Percentiles rank a stretch among this genome's conserved stretches.
These are phyloP conservation scores for Ceratobasidium sp. DNA, from an alignment of 1,284 basidiomycete species.

Conservation along the genomic window DNA sequence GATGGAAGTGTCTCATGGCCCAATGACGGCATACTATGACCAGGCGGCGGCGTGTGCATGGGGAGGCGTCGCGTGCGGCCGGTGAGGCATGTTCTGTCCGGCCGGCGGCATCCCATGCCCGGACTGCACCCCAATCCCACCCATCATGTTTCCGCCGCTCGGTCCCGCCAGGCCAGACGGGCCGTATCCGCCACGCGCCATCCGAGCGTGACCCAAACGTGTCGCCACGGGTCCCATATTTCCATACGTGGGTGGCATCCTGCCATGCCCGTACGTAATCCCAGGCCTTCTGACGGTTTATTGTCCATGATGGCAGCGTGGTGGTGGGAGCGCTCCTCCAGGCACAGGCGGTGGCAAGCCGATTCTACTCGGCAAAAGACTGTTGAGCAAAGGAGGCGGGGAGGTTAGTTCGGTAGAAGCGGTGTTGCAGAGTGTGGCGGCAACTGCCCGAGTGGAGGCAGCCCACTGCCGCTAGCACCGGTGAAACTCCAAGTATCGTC, in stretches of 20 bases:
- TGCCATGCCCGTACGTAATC: neutral
- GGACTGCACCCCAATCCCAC: neutral
- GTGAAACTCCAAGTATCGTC: slow-evolving; percentile 12
- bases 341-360: slow-evolving; percentile 49
- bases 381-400: slow-evolving; percentile 26
- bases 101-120: slow-evolving; percentile 7
- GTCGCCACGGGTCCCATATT: neutral
- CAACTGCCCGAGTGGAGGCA: slow-evolving; percentile 3
- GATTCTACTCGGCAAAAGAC: slow-evolving; percentile 37
- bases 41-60: slow-evolving; percentile 14
- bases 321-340: slow-evolving; percentile 52
- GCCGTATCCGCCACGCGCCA: too few relatives aligned
- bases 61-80: slow-evolving; percentile 11
- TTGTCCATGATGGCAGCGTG: slow-evolving; percentile 50
- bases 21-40: neutral
- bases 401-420: neutral
- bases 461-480: slow-evolving; percentile 7
- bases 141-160: neutral
- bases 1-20: slow-evolving; percentile 15
- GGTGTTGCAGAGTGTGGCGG: neutral
- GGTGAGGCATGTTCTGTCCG: slow-evolving; percentile 10
- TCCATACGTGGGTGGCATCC: slow-evolving; percentile 11
- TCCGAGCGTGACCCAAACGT: neutral
- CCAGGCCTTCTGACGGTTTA: slow-evolving; percentile 3
- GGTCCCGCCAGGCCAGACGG: neutral